Evolutionary conservation across 305 asterid species (phyloP), one percentile per base, ranked within the genome.

Genomic region (Andrographis paniculata): DNA sequence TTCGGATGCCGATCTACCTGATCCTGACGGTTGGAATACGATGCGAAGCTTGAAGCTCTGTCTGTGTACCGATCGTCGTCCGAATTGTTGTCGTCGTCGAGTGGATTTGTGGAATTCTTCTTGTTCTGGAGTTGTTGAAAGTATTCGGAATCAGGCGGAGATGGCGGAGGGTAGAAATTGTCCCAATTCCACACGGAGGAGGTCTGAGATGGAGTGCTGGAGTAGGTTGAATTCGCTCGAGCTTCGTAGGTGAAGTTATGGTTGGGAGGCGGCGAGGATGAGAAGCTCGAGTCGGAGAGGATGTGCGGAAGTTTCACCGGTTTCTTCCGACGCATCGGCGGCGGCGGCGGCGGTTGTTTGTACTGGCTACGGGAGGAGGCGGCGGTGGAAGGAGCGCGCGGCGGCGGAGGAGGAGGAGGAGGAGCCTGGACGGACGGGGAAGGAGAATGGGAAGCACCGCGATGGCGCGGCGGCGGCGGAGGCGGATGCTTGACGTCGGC

Each of bases 121-220:
- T 70, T 67, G 63, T 55, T 43, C 24, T 68, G 70, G 57, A 71
- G 54, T 11, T 75, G 86, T 20, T 78, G 78, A 58, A 91, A 91
- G 53, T 75, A 87, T 33, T 79, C 99, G 20, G 96, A 87, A 37
- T 50, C 66, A 1, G 99, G 99, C 13, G 99, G 95, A n/a, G 99
- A 75, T 0, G 95, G 97, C 5, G 99, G 99, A 13, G 99, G 94
- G 35, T 77, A 70, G 51, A 91, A 76, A 59, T 77, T 81, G 35
- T 91, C 99, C 96, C 99, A 91, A 60, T 91, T 83, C 95, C 96
- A 91, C 0, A 83, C 85, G 3, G 96, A 86, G 9, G 99, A 91
- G 13, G 92, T 47, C 46, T 86, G 95, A 3, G 96, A 91, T 14
- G 96, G 94, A 20, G 94, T 91, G 48, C 52, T 53, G 4, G 95